Percentiles rank a stretch among this genome's conserved stretches.
These are phyloP conservation scores for Adiantum capillusveneris DNA, from an alignment of 75 land plant genomes.

Conservation along the genomic window DNA sequence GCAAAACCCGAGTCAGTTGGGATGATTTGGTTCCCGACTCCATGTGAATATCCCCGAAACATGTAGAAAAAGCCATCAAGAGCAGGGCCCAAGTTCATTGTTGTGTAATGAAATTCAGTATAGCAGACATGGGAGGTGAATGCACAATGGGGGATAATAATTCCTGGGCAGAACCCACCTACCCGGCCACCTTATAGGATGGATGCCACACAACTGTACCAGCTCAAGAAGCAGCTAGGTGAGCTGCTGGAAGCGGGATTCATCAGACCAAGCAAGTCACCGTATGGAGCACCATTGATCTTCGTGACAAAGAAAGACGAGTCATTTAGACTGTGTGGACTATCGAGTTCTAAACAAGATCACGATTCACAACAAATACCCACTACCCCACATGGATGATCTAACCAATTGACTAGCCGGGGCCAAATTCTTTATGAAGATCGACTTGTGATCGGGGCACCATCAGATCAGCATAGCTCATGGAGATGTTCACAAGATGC, in stretches of 20 bases:
- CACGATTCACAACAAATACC: constrained; percentile 24
- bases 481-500: constrained; percentile 22
- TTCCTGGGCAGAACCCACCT: constrained; percentile 17
- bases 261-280: constrained; percentile 14
- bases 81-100: too few species aligned
- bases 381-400: constrained; percentile 25
- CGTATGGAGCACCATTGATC: constrained; percentile 18
- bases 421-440: constrained; percentile 11
- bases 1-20: too few species aligned
- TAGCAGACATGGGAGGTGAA: too few species aligned
- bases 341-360: constrained; percentile 28
- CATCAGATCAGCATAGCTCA: constrained; percentile 28
- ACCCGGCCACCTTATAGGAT: constrained; percentile 14
- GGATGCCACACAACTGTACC: constrained; percentile 9
- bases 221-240: constrained; percentile 13
- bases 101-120: too few species aligned
- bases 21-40: too few species aligned
- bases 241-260: constrained; percentile 6
- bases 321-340: constrained; percentile 13
- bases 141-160: too few species aligned
- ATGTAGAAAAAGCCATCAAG: too few species aligned
- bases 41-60: too few species aligned
- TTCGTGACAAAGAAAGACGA: constrained; percentile 28
- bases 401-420: constrained; percentile 8
- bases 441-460: constrained; percentile 23